Percentiles rank a stretch among this genome's conserved stretches.
These are phyloP conservation scores for Lippia alba DNA, from an alignment of 305 asterid species.

Conservation along the genomic window DNA sequence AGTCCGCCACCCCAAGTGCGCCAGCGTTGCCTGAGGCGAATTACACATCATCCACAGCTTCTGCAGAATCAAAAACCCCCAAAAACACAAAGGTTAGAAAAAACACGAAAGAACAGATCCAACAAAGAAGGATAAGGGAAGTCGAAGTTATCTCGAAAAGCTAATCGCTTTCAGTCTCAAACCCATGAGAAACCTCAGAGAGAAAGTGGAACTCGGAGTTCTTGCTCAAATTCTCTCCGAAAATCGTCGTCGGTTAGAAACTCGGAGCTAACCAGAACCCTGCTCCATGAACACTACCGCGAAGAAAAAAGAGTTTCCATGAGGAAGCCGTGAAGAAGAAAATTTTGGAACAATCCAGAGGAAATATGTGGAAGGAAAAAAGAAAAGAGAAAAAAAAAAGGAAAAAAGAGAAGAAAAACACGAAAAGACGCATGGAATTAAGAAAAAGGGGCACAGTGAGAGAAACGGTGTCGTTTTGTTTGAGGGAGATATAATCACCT, in stretches of 20 bases:
- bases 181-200: constrained; percentile 52
- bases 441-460: no score
- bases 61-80: constrained; percentile 30
- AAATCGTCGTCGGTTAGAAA: constrained; percentile 45
- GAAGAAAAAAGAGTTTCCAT: no score
- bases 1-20: constrained; percentile 42
- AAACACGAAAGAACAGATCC: no score
- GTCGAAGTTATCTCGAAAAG: constrained; percentile 44
- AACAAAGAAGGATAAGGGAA: neutral
- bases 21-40: constrained; percentile 67
- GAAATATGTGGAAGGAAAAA: no score
- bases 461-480: no score
- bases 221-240: constrained; percentile 29
- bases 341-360: no score
- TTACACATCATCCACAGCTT: constrained; percentile 52
- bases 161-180: constrained; percentile 33
- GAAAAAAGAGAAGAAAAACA: no score
- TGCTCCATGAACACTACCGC: constrained; percentile 39
- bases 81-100: neutral
- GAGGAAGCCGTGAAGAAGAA: no score
- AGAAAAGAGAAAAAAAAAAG: no score
- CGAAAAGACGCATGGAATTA: no score
- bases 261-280: constrained; percentile 63
- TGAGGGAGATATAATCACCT: no score
- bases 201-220: constrained; percentile 49